Percentiles rank a stretch among this genome's conserved stretches.
These are phyloP conservation scores for Neurospora discreta DNA, from an alignment of 495 filamentous ascomycete genomes.

Conservation along the genomic window DNA sequence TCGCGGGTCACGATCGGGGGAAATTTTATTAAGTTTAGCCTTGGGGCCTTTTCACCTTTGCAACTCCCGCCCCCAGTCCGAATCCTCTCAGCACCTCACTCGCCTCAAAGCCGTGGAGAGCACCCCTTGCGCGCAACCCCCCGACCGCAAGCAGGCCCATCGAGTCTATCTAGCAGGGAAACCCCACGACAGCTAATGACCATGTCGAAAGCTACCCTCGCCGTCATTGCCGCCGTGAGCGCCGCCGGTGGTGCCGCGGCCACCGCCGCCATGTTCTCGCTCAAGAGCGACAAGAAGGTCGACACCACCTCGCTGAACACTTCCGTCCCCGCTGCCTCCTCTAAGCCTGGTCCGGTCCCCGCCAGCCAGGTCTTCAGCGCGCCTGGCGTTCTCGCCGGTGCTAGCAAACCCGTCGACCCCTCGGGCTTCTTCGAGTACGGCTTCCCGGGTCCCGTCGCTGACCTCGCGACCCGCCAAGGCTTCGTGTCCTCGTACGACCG, in stretches of 20 bases:
- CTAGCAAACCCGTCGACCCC: constrained; percentile 58
- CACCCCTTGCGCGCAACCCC: not conserved
- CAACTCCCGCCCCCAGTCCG: not conserved
- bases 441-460: constrained; percentile 82
- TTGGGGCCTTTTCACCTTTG: not conserved
- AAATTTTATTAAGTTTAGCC: not conserved
- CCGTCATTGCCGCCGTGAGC: constrained; percentile 77
- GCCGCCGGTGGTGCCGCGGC: constrained; percentile 80
- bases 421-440: constrained; percentile 91
- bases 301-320: constrained; percentile 27
- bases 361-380: constrained; percentile 28
- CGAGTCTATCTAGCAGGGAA: not conserved
- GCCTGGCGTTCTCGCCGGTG: constrained; percentile 16
- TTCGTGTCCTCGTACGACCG: constrained; percentile 84
- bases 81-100: not conserved
- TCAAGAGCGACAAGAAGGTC: constrained; percentile 37
- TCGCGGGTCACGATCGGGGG: not conserved
- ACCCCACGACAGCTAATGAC: constrained; percentile 6
- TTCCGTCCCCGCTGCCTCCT: constrained; percentile 17
- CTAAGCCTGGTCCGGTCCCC: constrained; percentile 29
- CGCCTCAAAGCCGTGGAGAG: constrained; percentile 15
- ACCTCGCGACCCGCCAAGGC: constrained; percentile 62
- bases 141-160: not conserved
- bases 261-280: constrained; percentile 63
- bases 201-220: constrained; percentile 82